A percentile compares a stretch with the other conserved stretches of the same genome.
phyloP scores from a whole-genome alignment of 2,329 filamentous ascomycete species.

The Diaporthe sp. region DNA sequence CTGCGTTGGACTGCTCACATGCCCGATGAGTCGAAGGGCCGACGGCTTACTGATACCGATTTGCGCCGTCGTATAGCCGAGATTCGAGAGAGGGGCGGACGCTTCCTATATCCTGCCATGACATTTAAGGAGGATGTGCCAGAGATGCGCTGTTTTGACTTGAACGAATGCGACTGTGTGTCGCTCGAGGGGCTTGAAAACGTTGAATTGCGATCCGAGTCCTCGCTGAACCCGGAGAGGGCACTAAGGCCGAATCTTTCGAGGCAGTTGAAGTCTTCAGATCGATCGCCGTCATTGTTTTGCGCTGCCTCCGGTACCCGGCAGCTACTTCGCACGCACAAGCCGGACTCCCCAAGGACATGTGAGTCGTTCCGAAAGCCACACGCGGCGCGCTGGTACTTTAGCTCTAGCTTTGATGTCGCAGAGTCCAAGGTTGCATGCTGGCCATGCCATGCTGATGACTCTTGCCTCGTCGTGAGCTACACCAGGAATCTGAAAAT shows the following conservation, averaged over 20 bases:
- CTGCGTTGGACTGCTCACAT: constrained; percentile 18
- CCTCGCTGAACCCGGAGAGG: neutral
- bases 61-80: neutral
- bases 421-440: neutral
- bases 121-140: neutral
- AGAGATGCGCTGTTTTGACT: constrained; percentile 21
- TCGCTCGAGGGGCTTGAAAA: neutral
- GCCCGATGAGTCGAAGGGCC: neutral
- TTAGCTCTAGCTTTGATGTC: neutral
- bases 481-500: neutral
- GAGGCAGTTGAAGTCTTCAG: neutral
- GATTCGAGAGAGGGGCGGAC: neutral
- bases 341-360: neutral
- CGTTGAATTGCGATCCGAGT: neutral
- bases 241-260: neutral
- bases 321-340: neutral
- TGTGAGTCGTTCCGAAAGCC: neutral
- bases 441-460: constrained; percentile 10
- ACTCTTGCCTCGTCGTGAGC: neutral
- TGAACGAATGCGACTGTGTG: constrained; percentile 8
- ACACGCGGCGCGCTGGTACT: neutral
- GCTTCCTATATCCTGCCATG: neutral
- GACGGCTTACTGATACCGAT: neutral
- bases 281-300: no score
- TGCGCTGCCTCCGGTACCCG: neutral